Conservation (phyloP, 768 basidiomycete genomes). For the Saitozyma podzolica region DNA sequence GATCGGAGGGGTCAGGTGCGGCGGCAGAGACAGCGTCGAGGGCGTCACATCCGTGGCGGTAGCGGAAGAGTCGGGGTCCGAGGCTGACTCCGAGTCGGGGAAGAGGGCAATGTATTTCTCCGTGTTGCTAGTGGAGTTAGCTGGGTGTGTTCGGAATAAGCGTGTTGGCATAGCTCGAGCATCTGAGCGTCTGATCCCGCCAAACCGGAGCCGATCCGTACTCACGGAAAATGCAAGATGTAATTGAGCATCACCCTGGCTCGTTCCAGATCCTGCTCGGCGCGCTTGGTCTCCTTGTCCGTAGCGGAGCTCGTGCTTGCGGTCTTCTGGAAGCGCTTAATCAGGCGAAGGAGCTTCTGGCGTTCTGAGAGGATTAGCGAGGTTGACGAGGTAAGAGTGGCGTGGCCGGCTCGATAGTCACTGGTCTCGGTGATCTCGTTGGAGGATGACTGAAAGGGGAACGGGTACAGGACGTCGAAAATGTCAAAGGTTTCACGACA, state of each 20-base stretch:
- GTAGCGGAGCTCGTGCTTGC: slow-evolving; percentile 51
- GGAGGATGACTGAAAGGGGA: slow-evolving; percentile 1
- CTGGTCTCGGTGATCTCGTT: background rate
- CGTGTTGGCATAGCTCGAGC: background rate
- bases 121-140: slow-evolving; percentile 56
- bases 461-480: no score
- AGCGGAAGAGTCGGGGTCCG: no score
- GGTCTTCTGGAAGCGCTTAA: slow-evolving; percentile 54
- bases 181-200: no score
- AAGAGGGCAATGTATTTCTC: slow-evolving; percentile 90
- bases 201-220: slow-evolving; percentile 7
- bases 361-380: slow-evolving; percentile 61
- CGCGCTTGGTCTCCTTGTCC: slow-evolving; percentile 58
- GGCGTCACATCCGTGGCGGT: no score
- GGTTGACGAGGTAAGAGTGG: no score
- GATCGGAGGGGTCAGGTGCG: background rate
- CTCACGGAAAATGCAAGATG: slow-evolving; percentile 63
- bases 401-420: background rate
- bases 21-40: background rate
- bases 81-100: slow-evolving; percentile 53
- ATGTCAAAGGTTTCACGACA: no score
- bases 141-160: slow-evolving; percentile 68
- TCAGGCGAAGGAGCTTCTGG: slow-evolving; percentile 77
- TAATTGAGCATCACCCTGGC: slow-evolving; percentile 89
- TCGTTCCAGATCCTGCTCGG: slow-evolving; percentile 60